Evolutionary conservation across 2,329 filamentous ascomycete genomes (phyloP).

Genomic region (Kalmusia sp.): DNA sequence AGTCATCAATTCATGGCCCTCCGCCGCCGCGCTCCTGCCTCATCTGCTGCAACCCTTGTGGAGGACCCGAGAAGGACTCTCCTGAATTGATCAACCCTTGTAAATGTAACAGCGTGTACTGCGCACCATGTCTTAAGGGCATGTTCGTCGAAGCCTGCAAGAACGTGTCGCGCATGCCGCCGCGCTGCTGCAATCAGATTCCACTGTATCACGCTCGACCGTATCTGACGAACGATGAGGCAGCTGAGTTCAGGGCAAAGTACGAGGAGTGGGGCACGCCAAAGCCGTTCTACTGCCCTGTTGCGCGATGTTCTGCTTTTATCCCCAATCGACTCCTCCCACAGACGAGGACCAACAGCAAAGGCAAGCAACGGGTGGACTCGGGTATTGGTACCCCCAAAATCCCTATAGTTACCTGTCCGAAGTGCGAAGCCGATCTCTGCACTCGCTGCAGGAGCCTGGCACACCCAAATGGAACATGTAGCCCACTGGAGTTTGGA

Average conservation of each 20-base stretch:
- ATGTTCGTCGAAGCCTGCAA: slow-evolving; percentile 53
- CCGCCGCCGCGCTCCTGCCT: slow-evolving; percentile 22
- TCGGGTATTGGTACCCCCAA: slow-evolving; percentile 35
- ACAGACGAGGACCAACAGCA: slow-evolving; percentile 4
- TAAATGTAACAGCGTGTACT: slow-evolving; percentile 40
- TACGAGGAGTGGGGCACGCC: slow-evolving; percentile 57
- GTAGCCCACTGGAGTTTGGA: slow-evolving; percentile 39
- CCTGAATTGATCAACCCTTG: slow-evolving; percentile 36
- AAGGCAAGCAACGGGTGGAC: slow-evolving; percentile 30
- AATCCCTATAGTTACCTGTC: slow-evolving; percentile 48
- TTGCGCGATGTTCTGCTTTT: slow-evolving; percentile 57
- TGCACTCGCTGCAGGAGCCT: slow-evolving; percentile 54
- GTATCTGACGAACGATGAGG: slow-evolving; percentile 45
- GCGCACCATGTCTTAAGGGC: slow-evolving; percentile 45
- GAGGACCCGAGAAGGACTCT: slow-evolving; percentile 11
- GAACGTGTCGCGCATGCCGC: slow-evolving; percentile 53
- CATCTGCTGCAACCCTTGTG: slow-evolving; percentile 26
- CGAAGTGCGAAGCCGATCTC: slow-evolving; percentile 51
- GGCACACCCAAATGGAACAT: slow-evolving; percentile 48
- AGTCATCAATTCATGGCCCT: background rate
- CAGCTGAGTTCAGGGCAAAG: slow-evolving; percentile 47
- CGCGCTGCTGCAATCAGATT: slow-evolving; percentile 54
- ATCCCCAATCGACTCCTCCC: slow-evolving; percentile 44
- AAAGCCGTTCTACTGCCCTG: slow-evolving; percentile 58
- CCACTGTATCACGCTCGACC: slow-evolving; percentile 50